Conservation (phyloP, 176 grass and related monocot species). For the Elaeis guineensis region DNA sequence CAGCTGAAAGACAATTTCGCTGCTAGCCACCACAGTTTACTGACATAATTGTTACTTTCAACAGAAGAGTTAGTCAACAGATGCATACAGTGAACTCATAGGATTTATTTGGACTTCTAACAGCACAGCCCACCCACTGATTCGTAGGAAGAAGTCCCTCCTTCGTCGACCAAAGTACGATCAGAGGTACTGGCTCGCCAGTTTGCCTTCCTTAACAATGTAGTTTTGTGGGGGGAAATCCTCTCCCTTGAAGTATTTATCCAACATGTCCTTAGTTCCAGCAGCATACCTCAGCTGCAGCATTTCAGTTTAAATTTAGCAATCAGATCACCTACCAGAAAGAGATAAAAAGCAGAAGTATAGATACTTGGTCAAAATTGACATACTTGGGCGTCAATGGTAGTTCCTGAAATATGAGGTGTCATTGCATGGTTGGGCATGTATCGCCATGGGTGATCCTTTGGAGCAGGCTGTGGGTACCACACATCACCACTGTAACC, state of each 20-base stretch:
- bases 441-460: constrained; percentile 83
- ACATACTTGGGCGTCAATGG: constrained; percentile 68
- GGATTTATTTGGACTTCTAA: no score
- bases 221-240: constrained; percentile 78
- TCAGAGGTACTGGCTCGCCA: constrained; percentile 61
- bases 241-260: constrained; percentile 81
- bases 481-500: constrained; percentile 85
- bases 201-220: constrained; percentile 81
- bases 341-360: no score
- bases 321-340: constrained; percentile 3
- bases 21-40: no score
- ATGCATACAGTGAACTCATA: no score
- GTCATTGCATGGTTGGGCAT: constrained; percentile 99
- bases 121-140: no score
- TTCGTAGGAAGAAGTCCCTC: no score
- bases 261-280: constrained; percentile 78
- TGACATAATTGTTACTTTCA: no score
- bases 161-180: not conserved
- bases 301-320: not conserved
- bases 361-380: no score
- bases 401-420: constrained; percentile 79
- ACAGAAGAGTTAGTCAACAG: no score
- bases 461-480: constrained; percentile 75
- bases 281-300: constrained; percentile 61
- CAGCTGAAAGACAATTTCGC: no score